A percentile compares a stretch with the other conserved stretches of the same genome.
Conservation (phyloP, 179 eudicot genomes). For the Patellifolia procumbens region DNA sequence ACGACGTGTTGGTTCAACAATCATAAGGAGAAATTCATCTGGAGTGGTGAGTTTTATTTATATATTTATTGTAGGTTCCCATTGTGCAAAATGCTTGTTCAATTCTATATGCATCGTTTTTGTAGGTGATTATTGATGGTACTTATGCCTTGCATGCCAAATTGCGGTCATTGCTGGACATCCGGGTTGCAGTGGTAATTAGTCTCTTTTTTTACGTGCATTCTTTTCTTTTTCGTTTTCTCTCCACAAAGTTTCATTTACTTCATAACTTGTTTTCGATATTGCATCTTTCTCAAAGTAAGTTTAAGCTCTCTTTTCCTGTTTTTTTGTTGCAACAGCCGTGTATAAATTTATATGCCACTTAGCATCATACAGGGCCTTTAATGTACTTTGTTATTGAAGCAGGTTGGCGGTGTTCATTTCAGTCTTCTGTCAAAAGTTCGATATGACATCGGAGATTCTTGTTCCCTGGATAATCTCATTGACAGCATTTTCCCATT, state of each 20-base stretch:
- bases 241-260: neutral
- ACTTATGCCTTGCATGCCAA: constrained; percentile 95
- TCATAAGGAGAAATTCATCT: constrained; percentile 63
- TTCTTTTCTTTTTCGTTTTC: neutral
- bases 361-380: constrained; percentile 1
- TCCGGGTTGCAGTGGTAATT: constrained; percentile 99
- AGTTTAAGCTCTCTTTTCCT: neutral
- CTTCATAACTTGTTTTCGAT: neutral
- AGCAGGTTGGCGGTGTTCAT: constrained; percentile 98
- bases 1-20: constrained; percentile 60
- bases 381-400: constrained; percentile 8
- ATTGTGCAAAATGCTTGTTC: neutral
- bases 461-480: constrained; percentile 86
- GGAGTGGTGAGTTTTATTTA: constrained; percentile 69
- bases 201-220: constrained; percentile 6
- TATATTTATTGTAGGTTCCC: neutral
- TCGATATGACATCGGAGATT: constrained; percentile 93
- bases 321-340: neutral
- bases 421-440: constrained; percentile 98
- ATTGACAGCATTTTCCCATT: constrained; percentile 97
- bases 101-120: constrained; percentile 17
- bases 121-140: constrained; percentile 96
- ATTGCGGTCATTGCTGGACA: constrained; percentile 91
- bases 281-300: constrained; percentile 7
- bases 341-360: neutral